These are phyloP conservation scores for Lepidium sativum DNA, from an alignment of 345 rosid species.

Conservation along the genomic window DNA sequence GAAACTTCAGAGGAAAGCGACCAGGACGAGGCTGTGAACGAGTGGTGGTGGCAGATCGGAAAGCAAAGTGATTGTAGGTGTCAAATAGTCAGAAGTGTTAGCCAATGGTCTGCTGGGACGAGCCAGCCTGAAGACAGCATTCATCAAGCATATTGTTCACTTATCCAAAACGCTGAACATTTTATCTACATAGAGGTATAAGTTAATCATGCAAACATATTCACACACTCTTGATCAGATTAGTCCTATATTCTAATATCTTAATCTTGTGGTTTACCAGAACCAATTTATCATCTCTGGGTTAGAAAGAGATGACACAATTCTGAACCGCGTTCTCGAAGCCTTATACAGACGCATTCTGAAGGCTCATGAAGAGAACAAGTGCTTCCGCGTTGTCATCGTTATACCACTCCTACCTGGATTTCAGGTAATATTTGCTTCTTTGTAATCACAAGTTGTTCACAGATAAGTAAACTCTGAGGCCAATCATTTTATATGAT, in stretches of 20 bases:
- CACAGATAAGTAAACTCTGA: background rate
- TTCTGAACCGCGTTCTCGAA: conserved; percentile 71
- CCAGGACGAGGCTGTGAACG: conserved; percentile 1
- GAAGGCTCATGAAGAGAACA: conserved; percentile 61
- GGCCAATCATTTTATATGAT: background rate
- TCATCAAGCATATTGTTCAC: conserved; percentile 70
- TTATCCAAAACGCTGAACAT: conserved; percentile 75
- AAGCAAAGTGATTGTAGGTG: conserved; percentile 48
- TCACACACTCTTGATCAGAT: background rate
- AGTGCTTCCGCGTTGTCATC: conserved; percentile 60
- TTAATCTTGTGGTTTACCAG: conserved; percentile 48
- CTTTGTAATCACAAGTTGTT: background rate
- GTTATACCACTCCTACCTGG: conserved; percentile 89
- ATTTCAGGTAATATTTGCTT: conserved; percentile 54
- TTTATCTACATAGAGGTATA: conserved; percentile 87
- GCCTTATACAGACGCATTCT: conserved; percentile 65
- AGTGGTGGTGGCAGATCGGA: conserved; percentile 45
- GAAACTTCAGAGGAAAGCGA: conserved; percentile 35
- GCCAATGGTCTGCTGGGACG: conserved; percentile 93
- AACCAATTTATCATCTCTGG: conserved; percentile 95
- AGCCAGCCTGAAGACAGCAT: conserved; percentile 88
- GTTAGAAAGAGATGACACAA: conserved; percentile 58
- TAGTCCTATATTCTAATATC: background rate
- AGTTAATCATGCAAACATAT: background rate
- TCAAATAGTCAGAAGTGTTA: conserved; percentile 91